These are phyloP conservation scores for Eucalyptus erythrocorys DNA, from an alignment of 345 rosid species.

Conservation along the genomic window DNA sequence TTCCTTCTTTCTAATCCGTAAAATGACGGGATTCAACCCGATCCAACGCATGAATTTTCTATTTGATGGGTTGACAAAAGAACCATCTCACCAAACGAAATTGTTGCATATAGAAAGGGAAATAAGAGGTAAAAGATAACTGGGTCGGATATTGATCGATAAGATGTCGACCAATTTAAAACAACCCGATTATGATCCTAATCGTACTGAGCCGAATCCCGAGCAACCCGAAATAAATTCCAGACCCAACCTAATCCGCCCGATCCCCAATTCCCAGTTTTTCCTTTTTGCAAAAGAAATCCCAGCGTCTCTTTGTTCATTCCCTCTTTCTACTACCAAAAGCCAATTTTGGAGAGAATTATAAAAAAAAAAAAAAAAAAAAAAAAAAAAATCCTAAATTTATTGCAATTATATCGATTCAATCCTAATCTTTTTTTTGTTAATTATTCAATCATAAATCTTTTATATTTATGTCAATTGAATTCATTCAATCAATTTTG, in stretches of 20 bases:
- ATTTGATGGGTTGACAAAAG: background rate
- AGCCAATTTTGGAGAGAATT: background rate
- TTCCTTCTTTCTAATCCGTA: background rate
- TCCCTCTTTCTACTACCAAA: background rate
- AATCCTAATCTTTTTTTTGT: accelerated
- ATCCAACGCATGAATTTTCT: background rate
- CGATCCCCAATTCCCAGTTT: background rate
- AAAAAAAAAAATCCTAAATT: too few relatives aligned
- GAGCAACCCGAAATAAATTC: background rate
- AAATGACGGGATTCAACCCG: background rate
- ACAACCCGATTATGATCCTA: background rate
- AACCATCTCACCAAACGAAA: background rate
- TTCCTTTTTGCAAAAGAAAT: background rate
- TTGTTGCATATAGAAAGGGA: background rate
- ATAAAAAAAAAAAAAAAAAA: too few relatives aligned
- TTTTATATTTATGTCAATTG: too few relatives aligned
- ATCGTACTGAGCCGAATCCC: background rate
- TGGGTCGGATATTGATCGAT: background rate
- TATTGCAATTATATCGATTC: accelerated
- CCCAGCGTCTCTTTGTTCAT: background rate
- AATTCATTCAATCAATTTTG: accelerated
- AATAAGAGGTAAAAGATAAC: background rate
- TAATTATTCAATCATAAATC: accelerated
- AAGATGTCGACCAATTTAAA: background rate
- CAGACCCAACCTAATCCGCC: background rate